phyloP scores from a whole-genome alignment of 2,329 filamentous ascomycete species.

The Ilyonectria robusta region DNA sequence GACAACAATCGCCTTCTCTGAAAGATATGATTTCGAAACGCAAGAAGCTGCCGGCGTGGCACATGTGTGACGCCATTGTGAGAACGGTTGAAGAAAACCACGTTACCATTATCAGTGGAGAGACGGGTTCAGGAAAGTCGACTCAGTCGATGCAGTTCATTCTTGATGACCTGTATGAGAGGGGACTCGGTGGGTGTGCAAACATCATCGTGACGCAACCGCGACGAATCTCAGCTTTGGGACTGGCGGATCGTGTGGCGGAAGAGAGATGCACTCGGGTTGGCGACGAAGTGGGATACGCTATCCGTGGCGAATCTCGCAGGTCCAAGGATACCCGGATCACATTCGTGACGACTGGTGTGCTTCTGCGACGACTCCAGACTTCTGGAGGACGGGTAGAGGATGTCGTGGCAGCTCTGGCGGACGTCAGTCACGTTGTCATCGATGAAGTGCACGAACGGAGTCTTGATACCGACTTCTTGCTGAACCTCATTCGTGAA shows the following conservation, averaged over 20 bases:
- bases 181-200: slow-evolving; percentile 79
- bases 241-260: slow-evolving; percentile 93
- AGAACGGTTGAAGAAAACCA: slow-evolving; percentile 81
- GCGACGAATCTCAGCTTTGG: slow-evolving; percentile 92
- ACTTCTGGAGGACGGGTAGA: slow-evolving; percentile 85
- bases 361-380: slow-evolving; percentile 90
- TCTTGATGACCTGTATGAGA: slow-evolving; percentile 88
- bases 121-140: slow-evolving; percentile 97
- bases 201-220: slow-evolving; percentile 98
- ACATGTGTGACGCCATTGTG: slow-evolving; percentile 82
- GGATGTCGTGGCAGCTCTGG: slow-evolving; percentile 84
- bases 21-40: slow-evolving; percentile 82
- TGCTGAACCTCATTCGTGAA: slow-evolving; percentile 88
- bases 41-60: slow-evolving; percentile 88
- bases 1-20: slow-evolving; percentile 75
- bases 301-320: slow-evolving; percentile 91
- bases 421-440: slow-evolving; percentile 93
- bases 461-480: slow-evolving; percentile 93
- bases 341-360: slow-evolving; percentile 96
- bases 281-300: slow-evolving; percentile 91
- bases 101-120: slow-evolving; percentile 96
- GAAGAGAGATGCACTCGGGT: slow-evolving; percentile 88
- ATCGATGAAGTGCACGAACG: slow-evolving; percentile 98
- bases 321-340: slow-evolving; percentile 83
- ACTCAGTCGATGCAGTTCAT: slow-evolving; percentile 98